phyloP scores from a whole-genome alignment of 768 basidiomycete species.

The Collybia nuda region DNA sequence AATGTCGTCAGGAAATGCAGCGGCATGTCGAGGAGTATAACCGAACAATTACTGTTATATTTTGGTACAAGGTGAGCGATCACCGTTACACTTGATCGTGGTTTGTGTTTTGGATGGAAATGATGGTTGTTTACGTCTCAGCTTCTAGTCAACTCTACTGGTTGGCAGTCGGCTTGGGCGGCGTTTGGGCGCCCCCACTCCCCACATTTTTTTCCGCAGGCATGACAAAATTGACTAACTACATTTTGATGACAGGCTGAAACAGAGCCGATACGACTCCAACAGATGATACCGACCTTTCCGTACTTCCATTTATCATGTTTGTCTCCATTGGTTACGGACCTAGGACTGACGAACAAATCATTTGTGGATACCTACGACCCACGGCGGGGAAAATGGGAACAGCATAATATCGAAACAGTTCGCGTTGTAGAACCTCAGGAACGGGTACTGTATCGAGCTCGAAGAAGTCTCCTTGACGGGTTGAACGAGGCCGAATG shows the following conservation, averaged over 20 bases:
- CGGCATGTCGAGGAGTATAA: conserved; percentile 42
- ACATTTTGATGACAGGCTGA: conserved; percentile 34
- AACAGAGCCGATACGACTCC: conserved; percentile 56
- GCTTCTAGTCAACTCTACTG: too few relatives aligned
- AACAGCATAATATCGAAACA: conserved; percentile 59
- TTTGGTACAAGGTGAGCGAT: conserved; percentile 62
- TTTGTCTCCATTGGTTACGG: conserved; percentile 48
- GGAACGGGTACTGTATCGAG: conserved; percentile 62
- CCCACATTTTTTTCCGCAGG: too few relatives aligned
- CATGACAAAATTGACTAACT: background rate
- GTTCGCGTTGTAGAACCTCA: conserved; percentile 60
- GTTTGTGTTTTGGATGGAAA: too few relatives aligned
- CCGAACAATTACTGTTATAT: conserved; percentile 62
- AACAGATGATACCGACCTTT: conserved; percentile 59
- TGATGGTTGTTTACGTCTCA: too few relatives aligned
- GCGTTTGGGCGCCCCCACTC: too few relatives aligned
- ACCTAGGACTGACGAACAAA: conserved; percentile 48
- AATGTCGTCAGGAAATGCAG: conserved; percentile 32
- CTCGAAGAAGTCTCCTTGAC: conserved; percentile 57
- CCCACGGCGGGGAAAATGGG: conserved; percentile 56
- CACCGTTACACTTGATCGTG: conserved; percentile 1
- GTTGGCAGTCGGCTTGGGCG: too few relatives aligned
- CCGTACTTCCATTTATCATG: conserved; percentile 62
- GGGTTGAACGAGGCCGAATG: conserved; percentile 61
- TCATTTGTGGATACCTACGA: conserved; percentile 67